Percentiles rank a stretch among this genome's conserved stretches.
Evolutionary conservation across 2,329 filamentous ascomycete genomes (phyloP).

Genomic region (Kalaharituber pfeilii): DNA sequence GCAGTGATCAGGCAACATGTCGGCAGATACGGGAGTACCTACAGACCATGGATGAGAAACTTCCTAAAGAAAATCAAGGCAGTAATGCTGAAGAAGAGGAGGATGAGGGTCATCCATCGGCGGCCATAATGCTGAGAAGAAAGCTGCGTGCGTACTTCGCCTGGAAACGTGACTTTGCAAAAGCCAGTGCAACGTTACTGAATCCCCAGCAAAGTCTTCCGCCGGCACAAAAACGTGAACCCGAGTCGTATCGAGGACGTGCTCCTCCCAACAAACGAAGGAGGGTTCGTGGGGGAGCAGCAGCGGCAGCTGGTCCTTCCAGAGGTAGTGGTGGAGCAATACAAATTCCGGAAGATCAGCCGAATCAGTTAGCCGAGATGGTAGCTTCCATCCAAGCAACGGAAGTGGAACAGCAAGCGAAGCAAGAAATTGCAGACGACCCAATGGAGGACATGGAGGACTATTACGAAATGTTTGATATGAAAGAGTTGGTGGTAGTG

Average conservation of each 20-base stretch:
- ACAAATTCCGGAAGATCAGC: constrained; percentile 62
- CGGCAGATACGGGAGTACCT: constrained; percentile 80
- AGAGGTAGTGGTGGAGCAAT: constrained; percentile 58
- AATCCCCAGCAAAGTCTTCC: constrained; percentile 56
- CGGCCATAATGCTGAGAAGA: constrained; percentile 73
- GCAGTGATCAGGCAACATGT: constrained; percentile 68
- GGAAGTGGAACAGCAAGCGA: constrained; percentile 56
- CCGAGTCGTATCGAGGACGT: constrained; percentile 39
- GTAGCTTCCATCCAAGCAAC: constrained; percentile 72
- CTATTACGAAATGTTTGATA: constrained; percentile 79
- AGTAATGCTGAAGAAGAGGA: constrained; percentile 39
- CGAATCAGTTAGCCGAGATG: constrained; percentile 61
- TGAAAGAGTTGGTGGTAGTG: constrained; percentile 71
- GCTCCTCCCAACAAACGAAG: constrained; percentile 72
- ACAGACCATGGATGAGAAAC: constrained; percentile 48
- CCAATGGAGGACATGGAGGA: constrained; percentile 81
- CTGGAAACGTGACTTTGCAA: constrained; percentile 81
- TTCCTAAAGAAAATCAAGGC: neutral
- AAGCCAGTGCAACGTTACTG: constrained; percentile 63
- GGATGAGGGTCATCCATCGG: constrained; percentile 45
- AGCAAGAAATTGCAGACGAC: constrained; percentile 58
- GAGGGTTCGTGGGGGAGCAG: constrained; percentile 62
- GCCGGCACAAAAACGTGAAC: constrained; percentile 30
- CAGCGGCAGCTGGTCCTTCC: constrained; percentile 38
- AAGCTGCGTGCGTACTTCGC: constrained; percentile 70